phyloP scores from a whole-genome alignment of 345 rosid genomes.

The Eucalyptus tenuipes region DNA sequence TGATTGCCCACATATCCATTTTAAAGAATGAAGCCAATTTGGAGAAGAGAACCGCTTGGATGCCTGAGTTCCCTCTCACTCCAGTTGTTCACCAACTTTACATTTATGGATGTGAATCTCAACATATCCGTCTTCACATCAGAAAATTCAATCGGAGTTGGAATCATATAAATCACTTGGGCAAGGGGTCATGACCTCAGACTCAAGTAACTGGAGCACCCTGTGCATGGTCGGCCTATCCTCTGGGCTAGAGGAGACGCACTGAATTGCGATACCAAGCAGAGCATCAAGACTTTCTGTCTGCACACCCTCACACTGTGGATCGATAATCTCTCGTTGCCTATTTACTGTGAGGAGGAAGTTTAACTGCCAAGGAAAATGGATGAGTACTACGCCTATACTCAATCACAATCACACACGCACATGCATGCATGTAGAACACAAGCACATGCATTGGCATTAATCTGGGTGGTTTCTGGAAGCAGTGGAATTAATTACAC shows the following conservation, averaged over 20 bases:
- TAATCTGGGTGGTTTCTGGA: neutral
- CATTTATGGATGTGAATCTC: neutral
- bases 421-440: neutral
- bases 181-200: slow-evolving; percentile 98
- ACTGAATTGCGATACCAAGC: slow-evolving; percentile 69
- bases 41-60: neutral
- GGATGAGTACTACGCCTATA: neutral
- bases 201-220: slow-evolving; percentile 84
- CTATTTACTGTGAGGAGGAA: slow-evolving; percentile 56
- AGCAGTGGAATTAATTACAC: neutral
- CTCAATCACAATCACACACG: neutral
- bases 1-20: neutral
- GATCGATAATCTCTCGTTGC: slow-evolving; percentile 60
- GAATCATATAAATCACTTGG: slow-evolving; percentile 97
- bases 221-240: slow-evolving; percentile 97
- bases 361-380: slow-evolving; percentile 54
- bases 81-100: neutral
- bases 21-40: neutral
- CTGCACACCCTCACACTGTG: slow-evolving; percentile 69
- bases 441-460: neutral
- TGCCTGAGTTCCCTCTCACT: neutral
- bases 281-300: slow-evolving; percentile 72
- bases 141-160: slow-evolving; percentile 49
- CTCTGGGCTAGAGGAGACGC: slow-evolving; percentile 70
- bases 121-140: neutral